Evolutionary conservation across 2,329 filamentous ascomycete species (phyloP), one percentile per base, ranked within the genome.

Genomic region (Fusarium foetens): DNA sequence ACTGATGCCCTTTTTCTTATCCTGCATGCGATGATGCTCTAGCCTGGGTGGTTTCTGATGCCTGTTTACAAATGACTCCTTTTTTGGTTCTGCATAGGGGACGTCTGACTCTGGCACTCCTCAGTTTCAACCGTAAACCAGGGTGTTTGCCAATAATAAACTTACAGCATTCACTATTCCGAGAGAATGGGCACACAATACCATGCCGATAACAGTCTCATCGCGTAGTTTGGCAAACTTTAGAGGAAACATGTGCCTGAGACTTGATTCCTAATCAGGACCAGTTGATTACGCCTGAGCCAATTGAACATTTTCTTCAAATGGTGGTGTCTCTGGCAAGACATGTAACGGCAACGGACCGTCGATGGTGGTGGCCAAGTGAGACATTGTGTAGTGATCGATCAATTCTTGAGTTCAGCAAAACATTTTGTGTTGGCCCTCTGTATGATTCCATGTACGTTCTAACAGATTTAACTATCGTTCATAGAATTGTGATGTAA

Each of bases 301-400:
- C 61, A 71, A 71, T 67, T 43, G 48, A 21, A 25, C 38, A 48
- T n/a, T 27, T 39, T 14, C 41, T 14, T 57, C 29, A 58, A 61
- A 51, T 63, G 31, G 39, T 42, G 63, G 65, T 74, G 68, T 70
- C 39, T 66, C 36, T 68, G 61, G 53, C 58, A 58, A 71, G 72
- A 68, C 72, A 75, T 72, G 66, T 74, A 74, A 71, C 69, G 51
- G 61, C 43, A 68, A 58, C 64, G 58, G 63, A 63, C 58, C 49
- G 59, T 63, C 36, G 66, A 64, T 68, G 61, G 51, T 73, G 70
- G 58, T 66, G 53, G 63, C 59, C 55, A 57, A 39, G 46, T 66
- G 62, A 62, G 60, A 67, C 61, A 68, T 45, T 63, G 41, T 39
- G 43, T 52, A 38, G 43, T 66, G 36, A 59, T 66, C 41, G 43